A percentile compares a stretch with the other conserved stretches of the same genome.
Conservation (phyloP, 768 basidiomycete genomes). For the Tricholoma hemisulphureum region DNA sequence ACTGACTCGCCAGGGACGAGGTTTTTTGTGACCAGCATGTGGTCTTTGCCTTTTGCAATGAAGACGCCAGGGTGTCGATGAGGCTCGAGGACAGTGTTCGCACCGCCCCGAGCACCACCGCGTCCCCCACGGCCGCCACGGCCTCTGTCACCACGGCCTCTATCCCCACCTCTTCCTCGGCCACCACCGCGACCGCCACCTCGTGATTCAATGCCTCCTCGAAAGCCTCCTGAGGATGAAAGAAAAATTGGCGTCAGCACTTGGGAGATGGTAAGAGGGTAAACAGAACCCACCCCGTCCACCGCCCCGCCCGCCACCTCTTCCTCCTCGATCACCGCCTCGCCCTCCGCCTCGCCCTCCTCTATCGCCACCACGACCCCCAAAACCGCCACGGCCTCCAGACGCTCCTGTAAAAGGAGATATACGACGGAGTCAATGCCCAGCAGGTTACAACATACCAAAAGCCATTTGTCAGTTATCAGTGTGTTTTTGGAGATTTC, state of each 20-base stretch:
- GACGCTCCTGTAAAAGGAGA: slow-evolving; percentile 41
- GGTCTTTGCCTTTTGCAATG: slow-evolving; percentile 97
- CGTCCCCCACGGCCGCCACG: slow-evolving; percentile 58
- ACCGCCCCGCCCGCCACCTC: slow-evolving; percentile 40
- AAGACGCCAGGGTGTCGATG: slow-evolving; percentile 95
- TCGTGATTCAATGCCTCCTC: slow-evolving; percentile 37
- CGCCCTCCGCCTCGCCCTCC: slow-evolving; percentile 40
- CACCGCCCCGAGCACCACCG: slow-evolving; percentile 76
- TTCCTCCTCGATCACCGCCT: slow-evolving; percentile 39
- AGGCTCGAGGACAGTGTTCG: slow-evolving; percentile 90
- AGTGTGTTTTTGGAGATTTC: slow-evolving; percentile 5
- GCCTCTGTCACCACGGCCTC: slow-evolving; percentile 44
- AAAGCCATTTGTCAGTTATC: slow-evolving; percentile 25
- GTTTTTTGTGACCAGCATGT: slow-evolving; percentile 96
- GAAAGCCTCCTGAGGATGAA: slow-evolving; percentile 28
- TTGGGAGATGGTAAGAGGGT: background rate
- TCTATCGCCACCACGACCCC: slow-evolving; percentile 40
- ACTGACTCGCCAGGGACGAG: slow-evolving; percentile 97
- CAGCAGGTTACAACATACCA: slow-evolving; percentile 10
- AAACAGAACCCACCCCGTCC: slow-evolving; percentile 28
- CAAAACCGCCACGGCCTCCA: slow-evolving; percentile 77
- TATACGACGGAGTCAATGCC: background rate
- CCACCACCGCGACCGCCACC: slow-evolving; percentile 42
- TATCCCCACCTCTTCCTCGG: slow-evolving; percentile 39
- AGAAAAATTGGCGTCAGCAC: background rate